Evolutionary conservation across 2,329 filamentous ascomycete genomes (phyloP), one percentile per base, ranked within the genome.

Genomic region (Fusarium verticillioides): DNA sequence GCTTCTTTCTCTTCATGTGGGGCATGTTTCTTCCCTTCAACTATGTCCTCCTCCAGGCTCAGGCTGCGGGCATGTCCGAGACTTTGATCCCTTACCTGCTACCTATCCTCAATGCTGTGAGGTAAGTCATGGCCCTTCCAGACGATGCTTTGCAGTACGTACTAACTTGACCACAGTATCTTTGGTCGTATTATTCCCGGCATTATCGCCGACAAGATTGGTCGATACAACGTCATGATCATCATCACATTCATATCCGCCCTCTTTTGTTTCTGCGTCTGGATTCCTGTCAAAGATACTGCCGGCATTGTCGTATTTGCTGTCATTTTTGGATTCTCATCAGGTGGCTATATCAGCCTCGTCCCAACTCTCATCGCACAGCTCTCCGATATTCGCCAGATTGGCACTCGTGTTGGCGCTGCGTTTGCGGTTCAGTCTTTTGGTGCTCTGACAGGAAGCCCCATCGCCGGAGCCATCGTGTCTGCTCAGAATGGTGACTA

Each of bases 321-420:
- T 18, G 84, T 87, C n/a, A 81, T 93, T 11, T 94, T 92, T 73
- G 93, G 92, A 23, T 93, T 94, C 78, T 87, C 87, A 19, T 91
- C 89, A 0, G 93, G 92, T 18, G 88, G 89, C 5, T 92, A 91
- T 75, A 88, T 93, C 40, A 88, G 88, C 1, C 82, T 94, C 23
- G 84, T 85, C 0, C 90, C 92, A 0, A 87, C 91, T 0, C 83
- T 93, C 19, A 84, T 95, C 28, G 91, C 91, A 4, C 91, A 94
- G 76, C 92, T 94, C 69, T 91, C 89, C 4, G 91, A 93, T 50
- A 87, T 94, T 42, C 85, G 88, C 26, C 87, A 93, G 79, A 91
- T 95, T 39, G 93, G 93, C 19, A 87, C 91, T 4, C 85, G 93
- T 10, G 90, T 87, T 5, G 93, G 93, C 2, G 86, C 88, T 0